phyloP scores from a whole-genome alignment of 768 basidiomycete species.

The Suillus ampliporus region DNA sequence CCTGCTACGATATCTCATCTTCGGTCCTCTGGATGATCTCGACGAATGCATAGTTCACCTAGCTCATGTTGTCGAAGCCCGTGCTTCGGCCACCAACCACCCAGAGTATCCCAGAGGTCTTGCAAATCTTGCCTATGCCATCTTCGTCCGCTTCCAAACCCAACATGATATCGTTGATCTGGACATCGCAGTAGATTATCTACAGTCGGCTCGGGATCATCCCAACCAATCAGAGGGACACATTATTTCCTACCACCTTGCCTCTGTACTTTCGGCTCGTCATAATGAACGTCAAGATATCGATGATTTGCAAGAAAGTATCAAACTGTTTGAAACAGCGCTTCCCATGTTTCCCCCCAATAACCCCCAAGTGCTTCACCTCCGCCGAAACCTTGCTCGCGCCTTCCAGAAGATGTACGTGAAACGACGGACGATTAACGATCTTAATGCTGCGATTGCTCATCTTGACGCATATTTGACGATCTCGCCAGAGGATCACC shows the following conservation, averaged over 20 bases:
- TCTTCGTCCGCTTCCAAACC: constrained; percentile 24
- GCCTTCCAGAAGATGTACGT: constrained; percentile 14
- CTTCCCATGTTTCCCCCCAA: constrained; percentile 19
- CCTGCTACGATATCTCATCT: constrained; percentile 17
- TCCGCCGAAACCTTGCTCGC: constrained; percentile 21
- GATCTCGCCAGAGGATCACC: constrained; percentile 20
- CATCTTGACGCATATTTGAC: constrained; percentile 14
- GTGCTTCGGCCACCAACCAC: constrained; percentile 13
- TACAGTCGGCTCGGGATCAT: constrained; percentile 16
- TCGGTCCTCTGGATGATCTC: constrained; percentile 17
- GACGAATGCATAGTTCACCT: constrained; percentile 32
- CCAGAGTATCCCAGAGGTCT: constrained; percentile 13
- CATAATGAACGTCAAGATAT: neutral
- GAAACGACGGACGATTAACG: neutral
- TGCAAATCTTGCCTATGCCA: constrained; percentile 15
- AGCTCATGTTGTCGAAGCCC: constrained; percentile 22
- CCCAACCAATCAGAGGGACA: constrained; percentile 17
- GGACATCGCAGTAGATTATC: constrained; percentile 21
- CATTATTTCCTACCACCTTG: constrained; percentile 11
- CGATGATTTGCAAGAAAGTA: constrained; percentile 22
- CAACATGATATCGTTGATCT: constrained; percentile 19
- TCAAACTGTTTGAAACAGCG: constrained; percentile 19
- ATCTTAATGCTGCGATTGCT: constrained; percentile 10
- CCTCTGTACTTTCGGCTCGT: constrained; percentile 21
- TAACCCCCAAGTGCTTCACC: constrained; percentile 8